phyloP scores from a whole-genome alignment of 805 yeast genomes.

The Kodamaea nitidulidarum region DNA sequence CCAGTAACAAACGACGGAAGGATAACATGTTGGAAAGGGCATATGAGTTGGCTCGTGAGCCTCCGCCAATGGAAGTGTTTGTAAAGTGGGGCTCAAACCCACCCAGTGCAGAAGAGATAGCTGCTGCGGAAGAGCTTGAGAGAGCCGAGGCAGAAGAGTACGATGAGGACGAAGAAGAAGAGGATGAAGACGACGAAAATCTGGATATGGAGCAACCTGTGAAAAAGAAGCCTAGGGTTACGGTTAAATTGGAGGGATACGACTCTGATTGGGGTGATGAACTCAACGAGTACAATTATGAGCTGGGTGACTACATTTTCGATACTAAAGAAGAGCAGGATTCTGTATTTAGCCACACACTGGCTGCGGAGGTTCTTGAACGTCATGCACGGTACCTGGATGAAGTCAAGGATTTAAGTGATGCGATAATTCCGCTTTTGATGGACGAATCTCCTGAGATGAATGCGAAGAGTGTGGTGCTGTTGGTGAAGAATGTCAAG shows the following conservation, averaged over 20 bases:
- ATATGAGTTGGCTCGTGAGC: constrained; percentile 48
- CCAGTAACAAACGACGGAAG: constrained; percentile 30
- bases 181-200: constrained; percentile 14
- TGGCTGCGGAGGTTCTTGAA: constrained; percentile 19
- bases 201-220: constrained; percentile 3
- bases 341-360: constrained; percentile 16
- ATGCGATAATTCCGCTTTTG: constrained; percentile 15
- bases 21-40: constrained; percentile 47
- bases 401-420: constrained; percentile 17
- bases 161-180: constrained; percentile 14
- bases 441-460: constrained; percentile 13
- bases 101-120: constrained; percentile 40
- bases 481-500: constrained; percentile 13
- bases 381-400: constrained; percentile 14
- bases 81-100: constrained; percentile 39
- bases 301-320: constrained; percentile 33
- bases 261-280: constrained; percentile 45
- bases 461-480: constrained; percentile 15
- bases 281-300: constrained; percentile 20
- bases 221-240: constrained; percentile 11
- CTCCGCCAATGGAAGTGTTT: constrained; percentile 40
- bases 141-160: constrained; percentile 27
- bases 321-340: constrained; percentile 29
- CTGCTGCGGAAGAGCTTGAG: constrained; percentile 20
- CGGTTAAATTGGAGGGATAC: constrained; percentile 16